Base-by-base conservation (phyloP, 2,329 filamentous ascomycete species). In the Blastomyces emzantsi region DNA sequence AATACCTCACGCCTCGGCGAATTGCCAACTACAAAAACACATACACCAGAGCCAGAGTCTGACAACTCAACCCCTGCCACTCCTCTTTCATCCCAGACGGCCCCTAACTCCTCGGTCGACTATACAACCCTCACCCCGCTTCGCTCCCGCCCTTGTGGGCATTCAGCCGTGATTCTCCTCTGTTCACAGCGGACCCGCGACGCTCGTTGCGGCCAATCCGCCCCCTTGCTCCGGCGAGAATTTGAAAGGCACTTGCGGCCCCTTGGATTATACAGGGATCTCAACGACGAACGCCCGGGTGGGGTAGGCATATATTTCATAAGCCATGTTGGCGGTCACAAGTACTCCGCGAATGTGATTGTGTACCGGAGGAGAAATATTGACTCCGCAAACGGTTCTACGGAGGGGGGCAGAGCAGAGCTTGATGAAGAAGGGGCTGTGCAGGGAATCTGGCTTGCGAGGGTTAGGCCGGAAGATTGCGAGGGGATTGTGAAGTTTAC, bases 221-320 rank as follows among this genome's bases (percentile, higher is more conserved):
- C 94, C 1, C 94, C 94, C 2, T 81, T 99, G 2, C 80, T 97
- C n/a, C 85, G 87, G 56, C 88, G 87, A 71, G 94, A 97, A 77
- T 85, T 99, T 62, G 91, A 96, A 79, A 85, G 93, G 1, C 91
- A 97, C 73, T 82, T 97, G 45, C 87, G 92, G 0, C 89, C 90
- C 1, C 80, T 96, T 15, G 92, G 92, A 0, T 78, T 99, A 25
- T 92, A 89, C 75, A 87, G 94, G 39, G 93, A 97, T 73, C 78
- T 94, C 57, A 86, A 95, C 72, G 94, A 99, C 74, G 87, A 92
- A 74, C 80, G 94, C 64, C 91, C 92, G 0, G 93, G 93, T 13
- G 94, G 94, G 15, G 93, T 97, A 6, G 93, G 91, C 0, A 90
- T 99, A 67, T 96, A 96, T 78, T 97, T 97, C 73, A 95, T 97